A percentile compares a stretch with the other conserved stretches of the same genome.
phyloP scores from a whole-genome alignment of 371 early-diverging fungal genomes.

The Rhizopus sp. region DNA sequence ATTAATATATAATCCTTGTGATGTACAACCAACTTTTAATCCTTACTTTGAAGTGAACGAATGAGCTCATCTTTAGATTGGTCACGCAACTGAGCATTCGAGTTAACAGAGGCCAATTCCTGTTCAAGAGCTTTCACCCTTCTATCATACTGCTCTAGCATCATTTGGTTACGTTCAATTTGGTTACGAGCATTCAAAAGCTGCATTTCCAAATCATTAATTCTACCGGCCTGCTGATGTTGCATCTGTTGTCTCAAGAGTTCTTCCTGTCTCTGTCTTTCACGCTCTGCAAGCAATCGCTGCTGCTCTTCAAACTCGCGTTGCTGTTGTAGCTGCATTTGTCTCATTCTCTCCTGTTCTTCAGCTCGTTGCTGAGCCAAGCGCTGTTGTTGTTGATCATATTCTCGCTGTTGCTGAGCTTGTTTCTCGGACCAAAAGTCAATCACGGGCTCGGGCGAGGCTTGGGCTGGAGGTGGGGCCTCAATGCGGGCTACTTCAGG shows the following conservation, averaged over 20 bases:
- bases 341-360: slow-evolving; percentile 60
- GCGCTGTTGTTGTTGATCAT: slow-evolving; percentile 71
- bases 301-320: slow-evolving; percentile 77
- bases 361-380: slow-evolving; percentile 62
- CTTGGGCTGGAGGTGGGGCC: slow-evolving; percentile 48
- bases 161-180: slow-evolving; percentile 81
- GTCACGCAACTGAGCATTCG: slow-evolving; percentile 69
- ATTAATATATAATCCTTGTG: background rate
- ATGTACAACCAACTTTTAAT: background rate
- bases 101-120: slow-evolving; percentile 75
- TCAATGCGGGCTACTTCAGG: slow-evolving; percentile 29
- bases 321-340: slow-evolving; percentile 69
- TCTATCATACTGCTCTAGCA: slow-evolving; percentile 82
- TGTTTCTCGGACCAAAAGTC: slow-evolving; percentile 66
- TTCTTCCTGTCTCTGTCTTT: slow-evolving; percentile 67
- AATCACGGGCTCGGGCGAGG: slow-evolving; percentile 61
- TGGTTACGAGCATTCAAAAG: slow-evolving; percentile 75
- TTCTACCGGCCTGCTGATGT: slow-evolving; percentile 72
- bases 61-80: slow-evolving; percentile 76
- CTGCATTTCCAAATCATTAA: slow-evolving; percentile 80
- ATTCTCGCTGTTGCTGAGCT: slow-evolving; percentile 72
- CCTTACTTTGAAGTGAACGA: slow-evolving; percentile 73
- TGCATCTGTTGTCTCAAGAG: slow-evolving; percentile 75
- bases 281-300: slow-evolving; percentile 63
- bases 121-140: slow-evolving; percentile 78